A percentile compares a stretch with the other conserved stretches of the same genome.
Evolutionary conservation across 495 filamentous ascomycete genomes (phyloP).

Genomic region (Lophiotrema nucula): DNA sequence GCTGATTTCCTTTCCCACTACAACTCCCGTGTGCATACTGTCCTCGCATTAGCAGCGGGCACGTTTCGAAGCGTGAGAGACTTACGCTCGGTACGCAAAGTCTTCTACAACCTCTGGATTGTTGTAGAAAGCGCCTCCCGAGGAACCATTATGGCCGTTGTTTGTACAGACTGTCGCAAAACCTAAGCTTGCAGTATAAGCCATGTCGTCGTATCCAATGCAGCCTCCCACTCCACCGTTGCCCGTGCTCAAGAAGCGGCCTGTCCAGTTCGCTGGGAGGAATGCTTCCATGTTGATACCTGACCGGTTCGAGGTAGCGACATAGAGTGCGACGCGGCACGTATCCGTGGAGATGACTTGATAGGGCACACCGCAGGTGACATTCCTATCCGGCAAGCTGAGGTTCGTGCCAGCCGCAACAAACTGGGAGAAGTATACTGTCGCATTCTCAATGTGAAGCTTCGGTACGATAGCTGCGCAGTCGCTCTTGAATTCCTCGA

Average conservation of each 20-base stretch:
- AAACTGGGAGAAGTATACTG: slow-evolving; percentile 37
- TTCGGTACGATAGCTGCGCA: slow-evolving; percentile 8
- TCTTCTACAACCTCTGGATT: slow-evolving; percentile 54
- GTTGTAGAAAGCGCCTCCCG: slow-evolving; percentile 51
- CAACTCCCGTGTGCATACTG: slow-evolving; percentile 29
- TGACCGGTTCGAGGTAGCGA: slow-evolving; percentile 54
- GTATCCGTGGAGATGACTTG: slow-evolving; percentile 49
- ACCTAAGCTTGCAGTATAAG: slow-evolving; percentile 43
- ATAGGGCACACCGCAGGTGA: slow-evolving; percentile 44
- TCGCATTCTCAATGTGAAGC: slow-evolving; percentile 18
- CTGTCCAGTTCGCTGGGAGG: slow-evolving; percentile 50
- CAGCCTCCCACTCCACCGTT: slow-evolving; percentile 40
- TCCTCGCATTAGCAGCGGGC: neutral
- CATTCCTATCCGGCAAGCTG: slow-evolving; percentile 47
- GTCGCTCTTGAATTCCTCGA: slow-evolving; percentile 4
- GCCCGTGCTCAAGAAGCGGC: slow-evolving; percentile 36
- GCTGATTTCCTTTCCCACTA: slow-evolving; percentile 49
- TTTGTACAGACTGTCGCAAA: slow-evolving; percentile 54
- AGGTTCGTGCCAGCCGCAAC: slow-evolving; percentile 52
- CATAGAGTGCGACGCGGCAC: slow-evolving; percentile 58
- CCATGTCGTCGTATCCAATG: slow-evolving; percentile 35
- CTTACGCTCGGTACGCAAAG: slow-evolving; percentile 46
- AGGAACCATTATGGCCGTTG: slow-evolving; percentile 54
- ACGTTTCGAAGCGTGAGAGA: slow-evolving; percentile 14
- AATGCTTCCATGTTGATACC: slow-evolving; percentile 58